Base-by-base conservation (phyloP, 257 asterid species). In the Nemophila menziesii region DNA sequence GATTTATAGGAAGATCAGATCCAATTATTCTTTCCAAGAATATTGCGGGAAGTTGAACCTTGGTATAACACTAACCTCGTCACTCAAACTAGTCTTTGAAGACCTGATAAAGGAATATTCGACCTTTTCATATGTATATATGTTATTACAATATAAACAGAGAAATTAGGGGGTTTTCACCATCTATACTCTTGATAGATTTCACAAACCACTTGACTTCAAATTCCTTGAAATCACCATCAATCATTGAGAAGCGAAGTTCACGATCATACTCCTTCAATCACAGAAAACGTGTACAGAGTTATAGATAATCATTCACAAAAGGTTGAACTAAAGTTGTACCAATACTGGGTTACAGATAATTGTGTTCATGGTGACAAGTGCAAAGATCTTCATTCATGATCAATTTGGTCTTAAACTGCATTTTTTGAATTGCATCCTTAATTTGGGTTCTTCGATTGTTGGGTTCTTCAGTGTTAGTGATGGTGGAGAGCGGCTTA, bases 191-290 rank as follows among this genome's bases (percentile, higher is more conserved):
- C 48, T 64, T 66, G 22, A 63, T 60, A 53, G 82, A 73, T 75
- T 67, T 80, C 52, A 83, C 82, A 0, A 71, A 75, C 97, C 97
- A 87, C 55, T 78, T 87, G 57, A 94, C 97, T 73, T 83, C 95
- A 54, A 87, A 87, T 68, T 87, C 83, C 80, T 77, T 87, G 82
- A 87, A 87, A 72, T 87, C 97, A 44, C 97, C 97, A 56, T 80
- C 97, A 51, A 83, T 92, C 97, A 87, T 87, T 21, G 82, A 83
- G 62, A 87, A 87, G 50, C 23, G 70, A 58, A 87, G 97, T 17
- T 83, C 93, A 10, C 89, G 69, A 46, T 74, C 78, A 55, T 69
- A 70, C 46, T 64, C 68, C 97, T 87, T 64, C n/a, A 37, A 65
- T 56, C 18, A 10, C 5, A 16, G 3, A 38, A 50, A 27, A 16